Evolutionary conservation across 2,329 filamentous ascomycete species (phyloP).

Genomic region (Sphaerulina populicola): DNA sequence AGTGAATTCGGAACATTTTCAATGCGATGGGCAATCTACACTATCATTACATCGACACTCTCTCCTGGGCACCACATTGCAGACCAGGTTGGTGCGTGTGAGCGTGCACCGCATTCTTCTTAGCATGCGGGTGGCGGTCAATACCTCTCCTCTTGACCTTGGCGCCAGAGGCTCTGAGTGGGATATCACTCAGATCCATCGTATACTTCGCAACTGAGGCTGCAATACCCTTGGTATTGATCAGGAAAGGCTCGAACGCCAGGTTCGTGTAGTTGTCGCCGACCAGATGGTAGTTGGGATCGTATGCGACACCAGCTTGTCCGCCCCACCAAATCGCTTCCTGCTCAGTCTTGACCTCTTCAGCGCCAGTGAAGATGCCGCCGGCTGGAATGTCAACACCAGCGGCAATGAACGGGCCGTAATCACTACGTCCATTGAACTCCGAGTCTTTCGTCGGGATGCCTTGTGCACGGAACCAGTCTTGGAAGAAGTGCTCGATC

Average conservation of each 20-base stretch:
- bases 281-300: conserved; percentile 49
- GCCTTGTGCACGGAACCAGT: conserved; percentile 56
- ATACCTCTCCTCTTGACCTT: conserved; percentile 12
- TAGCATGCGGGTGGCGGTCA: conserved; percentile 12
- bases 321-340: conserved; percentile 65
- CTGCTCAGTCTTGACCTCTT: conserved; percentile 62
- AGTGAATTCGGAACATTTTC: no score
- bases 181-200: conserved; percentile 7
- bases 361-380: conserved; percentile 69
- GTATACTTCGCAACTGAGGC: conserved; percentile 8
- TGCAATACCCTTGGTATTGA: conserved; percentile 33
- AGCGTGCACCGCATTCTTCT: conserved; percentile 8
- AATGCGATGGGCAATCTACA: no score
- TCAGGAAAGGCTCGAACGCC: conserved; percentile 46
- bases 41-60: neutral
- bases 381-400: conserved; percentile 54
- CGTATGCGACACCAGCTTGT: conserved; percentile 46
- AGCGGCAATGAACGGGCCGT: conserved; percentile 61
- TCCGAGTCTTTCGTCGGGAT: conserved; percentile 61
- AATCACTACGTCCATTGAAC: conserved; percentile 74
- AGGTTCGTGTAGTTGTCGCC: conserved; percentile 49
- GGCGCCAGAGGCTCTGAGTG: conserved; percentile 3
- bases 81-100: conserved; percentile 11
- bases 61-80: conserved; percentile 8
- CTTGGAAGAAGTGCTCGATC: conserved; percentile 58